These are phyloP conservation scores for Suillus discolor DNA, from an alignment of 768 basidiomycete species.

Conservation along the genomic window DNA sequence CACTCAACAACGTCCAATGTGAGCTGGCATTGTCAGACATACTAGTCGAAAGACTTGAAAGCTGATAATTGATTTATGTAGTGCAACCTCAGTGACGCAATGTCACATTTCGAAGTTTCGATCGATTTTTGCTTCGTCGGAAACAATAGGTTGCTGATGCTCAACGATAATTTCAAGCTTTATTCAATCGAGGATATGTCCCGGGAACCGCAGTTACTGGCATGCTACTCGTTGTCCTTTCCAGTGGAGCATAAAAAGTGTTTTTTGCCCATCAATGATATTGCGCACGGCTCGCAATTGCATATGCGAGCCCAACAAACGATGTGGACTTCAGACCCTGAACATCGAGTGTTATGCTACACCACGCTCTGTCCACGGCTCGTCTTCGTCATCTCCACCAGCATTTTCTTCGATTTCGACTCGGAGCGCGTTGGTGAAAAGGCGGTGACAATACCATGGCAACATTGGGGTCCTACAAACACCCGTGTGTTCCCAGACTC, in stretches of 20 bases:
- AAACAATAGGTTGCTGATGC: background rate
- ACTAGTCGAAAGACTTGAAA: background rate
- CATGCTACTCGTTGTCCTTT: background rate
- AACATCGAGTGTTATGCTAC: background rate
- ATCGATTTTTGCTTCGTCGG: constrained; percentile 7
- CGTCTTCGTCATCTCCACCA: background rate
- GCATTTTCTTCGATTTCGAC: background rate
- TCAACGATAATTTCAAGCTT: background rate
- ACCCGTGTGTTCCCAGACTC: background rate
- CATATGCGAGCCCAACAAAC: background rate
- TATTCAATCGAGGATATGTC: background rate
- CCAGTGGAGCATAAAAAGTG: background rate
- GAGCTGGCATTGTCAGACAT: background rate
- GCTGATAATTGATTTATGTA: background rate
- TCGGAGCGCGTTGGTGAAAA: background rate
- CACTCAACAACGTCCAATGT: constrained; percentile 5
- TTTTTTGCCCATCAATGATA: background rate
- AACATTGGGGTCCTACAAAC: constrained; percentile 8
- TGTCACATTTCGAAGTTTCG: background rate
- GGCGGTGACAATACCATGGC: constrained; percentile 4
- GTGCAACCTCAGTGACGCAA: background rate
- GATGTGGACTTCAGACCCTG: background rate
- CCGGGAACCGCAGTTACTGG: background rate
- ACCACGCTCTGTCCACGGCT: background rate
- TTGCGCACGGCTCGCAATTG: background rate